Evolutionary conservation across 1,284 basidiomycete genomes (phyloP), one percentile per base, ranked within the genome.

Genomic region (Puccinia triticina): DNA sequence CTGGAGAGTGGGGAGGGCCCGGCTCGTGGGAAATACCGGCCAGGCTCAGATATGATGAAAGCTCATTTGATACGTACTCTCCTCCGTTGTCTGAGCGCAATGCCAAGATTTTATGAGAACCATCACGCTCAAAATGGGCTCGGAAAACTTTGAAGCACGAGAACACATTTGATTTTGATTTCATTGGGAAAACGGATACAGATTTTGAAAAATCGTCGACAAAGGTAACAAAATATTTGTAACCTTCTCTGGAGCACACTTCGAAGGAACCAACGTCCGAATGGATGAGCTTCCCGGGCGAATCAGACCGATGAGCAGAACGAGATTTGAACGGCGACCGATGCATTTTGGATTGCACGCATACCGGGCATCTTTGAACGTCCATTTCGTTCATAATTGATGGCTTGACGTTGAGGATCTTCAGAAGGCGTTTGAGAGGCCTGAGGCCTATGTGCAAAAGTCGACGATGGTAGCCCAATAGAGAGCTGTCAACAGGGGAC

Each of bases 71-170:
- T 21, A 61, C 73, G 48, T 83, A 84, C 66, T 84, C 83, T n/a
- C 57, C 67, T 7, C 83, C 84, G 50, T 77, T 80, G 69, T 83
- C 83, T 23, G 77, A 53, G n/a, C 48, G 26, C 14, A 83, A 34
- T 21, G 37, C 32, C 29, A 66, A 59, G 59, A 82, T 71, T 64
- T 69, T 67, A 18, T 72, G 43, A 12, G 26, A 43, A 32, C 37
- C 57, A 26, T 79, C 76, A 37, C 46, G 40, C 48, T 82, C 73
- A 53, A 77, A 75, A 23, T 37, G 23, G 37, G 81, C 26, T 21
- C 57, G 23, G 37, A 72, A 83, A 1, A 23, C 1, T 43, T 80
- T 71, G 57, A 80, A 81, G 37, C 61, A 69, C 8, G 46, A 16
- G 10, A 61, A 71, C 5, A 50, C n/a, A 23, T 83, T 59, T 23